phyloP scores from a whole-genome alignment of 225 moss, liverwort and hornwort species.

The Anthoceros angustus region DNA sequence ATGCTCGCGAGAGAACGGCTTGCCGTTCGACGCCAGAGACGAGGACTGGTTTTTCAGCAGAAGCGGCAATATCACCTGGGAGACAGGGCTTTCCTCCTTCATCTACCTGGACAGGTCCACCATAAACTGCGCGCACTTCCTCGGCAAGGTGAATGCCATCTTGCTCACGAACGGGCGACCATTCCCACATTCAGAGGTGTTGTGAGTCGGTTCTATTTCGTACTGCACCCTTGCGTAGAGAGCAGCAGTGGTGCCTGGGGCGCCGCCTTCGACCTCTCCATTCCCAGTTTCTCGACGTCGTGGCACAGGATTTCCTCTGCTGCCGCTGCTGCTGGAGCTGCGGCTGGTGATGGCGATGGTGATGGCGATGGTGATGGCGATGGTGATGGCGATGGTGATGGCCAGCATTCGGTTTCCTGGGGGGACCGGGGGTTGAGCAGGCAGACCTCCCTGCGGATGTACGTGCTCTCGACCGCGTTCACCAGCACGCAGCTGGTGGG shows the following conservation, averaged over 20 bases:
- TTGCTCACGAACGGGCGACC: neutral
- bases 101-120: slow-evolving; percentile 2
- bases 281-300: too few relatives aligned
- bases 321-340: too few relatives aligned
- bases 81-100: neutral
- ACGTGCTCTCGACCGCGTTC: neutral
- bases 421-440: neutral
- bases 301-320: too few relatives aligned
- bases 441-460: neutral
- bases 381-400: neutral
- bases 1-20: neutral
- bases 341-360: neutral
- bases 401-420: neutral
- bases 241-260: neutral
- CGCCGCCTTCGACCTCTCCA: too few relatives aligned
- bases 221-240: neutral
- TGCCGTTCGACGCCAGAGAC: slow-evolving; percentile 1
- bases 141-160: neutral
- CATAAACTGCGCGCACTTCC: neutral
- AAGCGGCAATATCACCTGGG: neutral
- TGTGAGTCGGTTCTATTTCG: neutral
- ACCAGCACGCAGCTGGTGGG: slow-evolving; percentile 1
- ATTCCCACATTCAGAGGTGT: neutral
- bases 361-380: neutral
- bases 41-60: neutral